phyloP scores from a whole-genome alignment of 257 asterid species.

The Jaltomata sinuosa region DNA sequence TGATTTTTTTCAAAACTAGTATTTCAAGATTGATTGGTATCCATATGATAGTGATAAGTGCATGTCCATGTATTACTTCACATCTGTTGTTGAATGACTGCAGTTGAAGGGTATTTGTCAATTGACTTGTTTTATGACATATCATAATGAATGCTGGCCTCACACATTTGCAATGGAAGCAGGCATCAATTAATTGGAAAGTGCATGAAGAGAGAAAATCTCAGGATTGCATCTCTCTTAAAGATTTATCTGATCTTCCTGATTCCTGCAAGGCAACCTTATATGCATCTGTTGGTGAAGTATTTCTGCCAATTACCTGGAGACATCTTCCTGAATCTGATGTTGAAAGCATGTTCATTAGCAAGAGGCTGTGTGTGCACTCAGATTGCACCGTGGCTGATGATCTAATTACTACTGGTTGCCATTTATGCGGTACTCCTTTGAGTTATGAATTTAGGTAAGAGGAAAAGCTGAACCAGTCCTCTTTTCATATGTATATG shows the following conservation, averaged over 20 bases:
- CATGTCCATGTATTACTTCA: not conserved
- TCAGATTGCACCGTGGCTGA: slow-evolving; percentile 39
- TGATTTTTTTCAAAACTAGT: not conserved
- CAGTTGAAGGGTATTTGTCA: not conserved
- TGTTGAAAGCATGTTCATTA: slow-evolving; percentile 54
- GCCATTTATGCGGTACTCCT: slow-evolving; percentile 51
- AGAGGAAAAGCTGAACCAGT: not conserved
- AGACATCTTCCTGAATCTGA: slow-evolving; percentile 39
- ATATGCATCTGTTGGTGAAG: slow-evolving; percentile 61
- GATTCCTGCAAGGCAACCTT: slow-evolving; percentile 33
- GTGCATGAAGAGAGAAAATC: slow-evolving; percentile 36
- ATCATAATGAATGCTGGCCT: slow-evolving; percentile 1
- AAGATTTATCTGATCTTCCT: slow-evolving; percentile 28
- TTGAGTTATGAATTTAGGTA: slow-evolving; percentile 32
- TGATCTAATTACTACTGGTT: slow-evolving; percentile 54
- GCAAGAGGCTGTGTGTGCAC: slow-evolving; percentile 35
- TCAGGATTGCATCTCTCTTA: slow-evolving; percentile 40
- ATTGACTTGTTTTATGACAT: not conserved
- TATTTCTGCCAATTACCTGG: slow-evolving; percentile 59
- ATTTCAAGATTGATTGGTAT: not conserved
- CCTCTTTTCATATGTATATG: not conserved
- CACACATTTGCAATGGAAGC: slow-evolving; percentile 15
- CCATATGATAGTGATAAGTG: not conserved
- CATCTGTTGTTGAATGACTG: not conserved
- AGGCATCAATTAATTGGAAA: slow-evolving; percentile 51